Evolutionary conservation across 148 eudicot genomes (phyloP).

Genomic region (Tetragonia tetragonoides): DNA sequence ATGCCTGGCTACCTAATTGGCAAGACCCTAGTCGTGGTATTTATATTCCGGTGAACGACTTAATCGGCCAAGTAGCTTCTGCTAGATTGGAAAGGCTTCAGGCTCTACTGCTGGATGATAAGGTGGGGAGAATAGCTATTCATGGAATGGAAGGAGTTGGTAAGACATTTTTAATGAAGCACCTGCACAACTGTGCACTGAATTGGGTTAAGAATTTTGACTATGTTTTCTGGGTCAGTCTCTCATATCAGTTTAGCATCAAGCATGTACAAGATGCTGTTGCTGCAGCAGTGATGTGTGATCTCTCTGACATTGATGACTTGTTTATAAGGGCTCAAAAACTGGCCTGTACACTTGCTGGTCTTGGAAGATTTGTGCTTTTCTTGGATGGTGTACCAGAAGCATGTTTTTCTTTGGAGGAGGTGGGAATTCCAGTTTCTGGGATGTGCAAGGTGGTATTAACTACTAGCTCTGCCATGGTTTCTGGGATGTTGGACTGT

Average conservation of each 20-base stretch:
- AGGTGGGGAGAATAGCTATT: constrained; percentile 13
- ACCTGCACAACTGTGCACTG: constrained; percentile 15
- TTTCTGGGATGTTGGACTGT: background rate
- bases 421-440: constrained; percentile 15
- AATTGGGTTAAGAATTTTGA: background rate
- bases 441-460: constrained; percentile 15
- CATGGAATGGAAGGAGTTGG: constrained; percentile 18
- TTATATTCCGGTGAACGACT: background rate
- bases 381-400: constrained; percentile 22
- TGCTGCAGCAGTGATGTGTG: constrained; percentile 17
- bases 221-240: constrained; percentile 18
- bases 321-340: constrained; percentile 8
- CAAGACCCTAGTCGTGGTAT: background rate
- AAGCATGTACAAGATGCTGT: constrained; percentile 16
- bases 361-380: constrained; percentile 9
- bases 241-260: constrained; percentile 1
- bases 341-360: background rate
- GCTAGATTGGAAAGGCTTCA: background rate
- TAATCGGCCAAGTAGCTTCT: constrained; percentile 8
- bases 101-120: constrained; percentile 5
- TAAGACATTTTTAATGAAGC: constrained; percentile 27
- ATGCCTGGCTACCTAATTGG: background rate
- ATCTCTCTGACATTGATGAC: constrained; percentile 13
- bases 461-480: constrained; percentile 2
- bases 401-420: background rate